Evolutionary conservation across 305 asterid genomes (phyloP).

Genomic region (Solanum aculeatissimum): DNA sequence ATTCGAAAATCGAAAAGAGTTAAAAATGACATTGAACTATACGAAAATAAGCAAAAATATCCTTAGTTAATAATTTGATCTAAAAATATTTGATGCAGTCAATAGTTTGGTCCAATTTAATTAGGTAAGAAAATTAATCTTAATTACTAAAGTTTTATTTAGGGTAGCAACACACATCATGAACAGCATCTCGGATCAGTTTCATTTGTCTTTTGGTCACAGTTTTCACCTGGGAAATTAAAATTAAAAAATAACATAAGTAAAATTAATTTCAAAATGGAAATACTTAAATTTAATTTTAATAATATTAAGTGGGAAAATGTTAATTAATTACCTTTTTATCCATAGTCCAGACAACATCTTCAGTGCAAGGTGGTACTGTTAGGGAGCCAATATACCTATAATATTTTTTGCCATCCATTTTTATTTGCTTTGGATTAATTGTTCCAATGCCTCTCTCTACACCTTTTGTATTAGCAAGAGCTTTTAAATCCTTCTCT

Average conservation of each 20-base stretch:
- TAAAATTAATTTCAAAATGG: neutral
- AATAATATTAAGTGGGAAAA: neutral
- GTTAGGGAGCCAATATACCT: constrained; percentile 65
- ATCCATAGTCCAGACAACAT: constrained; percentile 43
- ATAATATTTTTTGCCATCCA: constrained; percentile 50
- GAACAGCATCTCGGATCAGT: constrained; percentile 53
- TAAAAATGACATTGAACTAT: too few species aligned
- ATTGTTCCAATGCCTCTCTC: constrained; percentile 28
- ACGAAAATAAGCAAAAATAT: too few species aligned
- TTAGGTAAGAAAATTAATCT: neutral
- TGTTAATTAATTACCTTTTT: constrained; percentile 25
- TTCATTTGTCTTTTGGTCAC: constrained; percentile 42
- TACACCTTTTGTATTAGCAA: constrained; percentile 6
- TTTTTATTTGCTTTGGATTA: constrained; percentile 25
- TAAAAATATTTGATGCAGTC: too few species aligned
- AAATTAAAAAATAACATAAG: neutral
- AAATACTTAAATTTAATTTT: neutral
- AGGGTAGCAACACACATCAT: constrained; percentile 42
- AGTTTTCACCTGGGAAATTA: neutral
- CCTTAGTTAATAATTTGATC: too few species aligned
- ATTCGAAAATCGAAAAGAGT: too few species aligned
- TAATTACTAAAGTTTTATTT: neutral
- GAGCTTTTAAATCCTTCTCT: constrained; percentile 9
- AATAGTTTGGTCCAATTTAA: too few species aligned
- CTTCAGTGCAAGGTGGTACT: constrained; percentile 54